Evolutionary conservation across 305 asterid genomes (phyloP).

Genomic region (Fraxinus angustifolia): DNA sequence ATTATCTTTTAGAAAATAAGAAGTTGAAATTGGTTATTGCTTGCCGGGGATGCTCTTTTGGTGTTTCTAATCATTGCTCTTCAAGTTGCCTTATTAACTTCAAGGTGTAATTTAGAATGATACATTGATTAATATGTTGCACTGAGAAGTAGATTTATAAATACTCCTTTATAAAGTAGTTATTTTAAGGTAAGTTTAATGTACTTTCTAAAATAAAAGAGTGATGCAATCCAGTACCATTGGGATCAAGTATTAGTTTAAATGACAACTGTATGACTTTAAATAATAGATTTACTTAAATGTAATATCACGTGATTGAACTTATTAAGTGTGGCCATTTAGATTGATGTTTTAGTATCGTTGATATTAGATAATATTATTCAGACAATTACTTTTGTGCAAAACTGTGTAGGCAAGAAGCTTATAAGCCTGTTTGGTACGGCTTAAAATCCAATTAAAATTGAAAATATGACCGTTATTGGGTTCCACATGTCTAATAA

Average conservation of each 20-base stretch:
- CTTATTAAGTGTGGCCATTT: no score
- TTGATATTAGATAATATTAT: no score
- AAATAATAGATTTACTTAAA: no score
- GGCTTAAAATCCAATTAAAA: no score
- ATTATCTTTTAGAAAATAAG: background rate
- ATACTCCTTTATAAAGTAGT: background rate
- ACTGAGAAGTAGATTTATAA: background rate
- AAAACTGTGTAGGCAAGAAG: background rate
- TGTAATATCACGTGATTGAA: no score
- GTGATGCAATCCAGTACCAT: background rate
- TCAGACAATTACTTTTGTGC: background rate
- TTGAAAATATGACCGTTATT: no score
- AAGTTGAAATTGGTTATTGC: background rate
- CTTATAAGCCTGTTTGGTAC: no score
- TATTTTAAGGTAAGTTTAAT: background rate
- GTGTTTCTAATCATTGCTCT: background rate
- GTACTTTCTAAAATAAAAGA: background rate
- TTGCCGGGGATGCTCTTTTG: background rate
- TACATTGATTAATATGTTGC: background rate
- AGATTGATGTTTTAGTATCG: background rate
- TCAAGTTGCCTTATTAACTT: background rate
- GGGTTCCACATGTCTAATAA: no score
- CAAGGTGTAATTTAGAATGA: background rate
- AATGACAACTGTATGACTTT: background rate
- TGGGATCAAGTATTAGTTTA: no score